A percentile compares a stretch with the other conserved stretches of the same genome.
Evolutionary conservation across 2,329 filamentous ascomycete genomes (phyloP).

Genomic region (Talaromyces sp.): DNA sequence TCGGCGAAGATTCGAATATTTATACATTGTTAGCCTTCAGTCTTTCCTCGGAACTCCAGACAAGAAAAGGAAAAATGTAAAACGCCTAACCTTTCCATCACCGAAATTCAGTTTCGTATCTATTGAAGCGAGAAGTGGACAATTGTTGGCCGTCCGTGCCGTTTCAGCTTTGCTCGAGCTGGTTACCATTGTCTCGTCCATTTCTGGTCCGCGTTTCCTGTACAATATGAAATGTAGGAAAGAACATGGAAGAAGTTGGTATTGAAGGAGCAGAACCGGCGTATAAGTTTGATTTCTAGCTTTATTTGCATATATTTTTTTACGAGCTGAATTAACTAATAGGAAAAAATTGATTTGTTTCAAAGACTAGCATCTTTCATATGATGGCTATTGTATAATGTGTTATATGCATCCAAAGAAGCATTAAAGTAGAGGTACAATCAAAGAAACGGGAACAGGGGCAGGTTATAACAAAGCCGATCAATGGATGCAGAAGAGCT

Average conservation of each 20-base stretch:
- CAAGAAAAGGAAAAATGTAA: background rate
- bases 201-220: background rate
- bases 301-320: too few species aligned
- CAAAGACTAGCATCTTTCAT: too few species aligned
- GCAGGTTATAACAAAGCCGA: background rate
- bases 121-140: background rate
- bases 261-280: background rate
- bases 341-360: too few species aligned
- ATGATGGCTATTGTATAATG: too few species aligned
- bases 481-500: background rate
- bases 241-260: background rate
- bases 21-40: background rate
- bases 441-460: background rate
- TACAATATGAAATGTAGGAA: constrained; percentile 2
- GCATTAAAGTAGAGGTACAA: background rate
- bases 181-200: background rate
- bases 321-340: too few species aligned
- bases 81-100: background rate
- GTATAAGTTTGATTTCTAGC: too few species aligned
- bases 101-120: background rate
- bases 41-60: background rate
- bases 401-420: too few species aligned
- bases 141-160: background rate
- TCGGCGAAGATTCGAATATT: background rate
- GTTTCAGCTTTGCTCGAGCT: constrained; percentile 1